Conservation (phyloP, 768 basidiomycete species). For the Russula olivacea region DNA sequence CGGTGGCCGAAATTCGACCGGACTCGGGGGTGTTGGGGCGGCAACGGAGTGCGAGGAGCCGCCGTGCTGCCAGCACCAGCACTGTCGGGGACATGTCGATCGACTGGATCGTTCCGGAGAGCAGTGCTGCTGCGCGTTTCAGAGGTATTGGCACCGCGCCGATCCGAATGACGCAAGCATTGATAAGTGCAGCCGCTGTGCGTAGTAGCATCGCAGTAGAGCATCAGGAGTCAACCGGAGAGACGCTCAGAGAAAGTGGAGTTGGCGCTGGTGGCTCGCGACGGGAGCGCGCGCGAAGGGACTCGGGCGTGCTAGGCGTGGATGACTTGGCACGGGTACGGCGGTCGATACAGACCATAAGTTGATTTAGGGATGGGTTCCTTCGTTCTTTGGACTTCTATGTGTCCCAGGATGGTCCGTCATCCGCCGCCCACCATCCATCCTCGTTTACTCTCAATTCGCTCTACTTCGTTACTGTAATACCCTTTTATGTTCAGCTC, state of each 20-base stretch:
- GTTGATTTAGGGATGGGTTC: neutral
- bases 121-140: neutral
- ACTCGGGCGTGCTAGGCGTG: constrained; percentile 12
- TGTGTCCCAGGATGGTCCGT: neutral
- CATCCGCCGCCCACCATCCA: neutral
- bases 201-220: constrained; percentile 20
- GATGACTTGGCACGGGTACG: constrained; percentile 15
- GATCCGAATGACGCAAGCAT: constrained; percentile 7
- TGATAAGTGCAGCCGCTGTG: neutral
- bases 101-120: constrained; percentile 22
- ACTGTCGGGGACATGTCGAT: constrained; percentile 3
- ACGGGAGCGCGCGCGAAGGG: neutral
- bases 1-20: neutral
- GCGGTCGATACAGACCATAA: neutral
- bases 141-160: constrained; percentile 12
- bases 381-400: neutral
- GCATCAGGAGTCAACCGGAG: neutral
- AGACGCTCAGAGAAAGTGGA: neutral
- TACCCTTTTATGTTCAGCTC: neutral
- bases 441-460: neutral
- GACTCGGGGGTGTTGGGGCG: neutral
- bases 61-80: neutral
- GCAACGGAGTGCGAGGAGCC: neutral
- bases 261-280: neutral
- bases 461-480: neutral